These are phyloP conservation scores for Neolentinus lepideus DNA, from an alignment of 1,284 basidiomycete genomes.

Conservation along the genomic window DNA sequence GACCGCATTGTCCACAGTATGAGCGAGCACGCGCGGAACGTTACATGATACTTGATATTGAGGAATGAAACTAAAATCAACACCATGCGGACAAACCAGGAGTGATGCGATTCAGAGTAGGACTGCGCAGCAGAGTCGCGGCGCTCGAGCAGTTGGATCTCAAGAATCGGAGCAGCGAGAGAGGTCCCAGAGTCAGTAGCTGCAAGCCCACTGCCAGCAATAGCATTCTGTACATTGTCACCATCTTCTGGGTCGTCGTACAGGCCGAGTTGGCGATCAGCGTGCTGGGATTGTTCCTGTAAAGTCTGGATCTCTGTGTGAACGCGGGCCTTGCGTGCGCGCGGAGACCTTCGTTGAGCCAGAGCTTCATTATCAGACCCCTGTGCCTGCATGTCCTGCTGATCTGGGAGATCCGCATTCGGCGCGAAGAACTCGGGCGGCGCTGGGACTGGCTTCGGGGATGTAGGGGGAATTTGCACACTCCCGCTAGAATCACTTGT, in stretches of 20 bases:
- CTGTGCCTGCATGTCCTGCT: background rate
- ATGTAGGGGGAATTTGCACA: background rate
- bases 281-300: too few species aligned
- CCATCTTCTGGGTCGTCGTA: too few species aligned
- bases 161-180: too few species aligned
- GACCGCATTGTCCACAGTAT: constrained; percentile 11
- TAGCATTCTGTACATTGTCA: too few species aligned
- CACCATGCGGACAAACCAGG: constrained; percentile 11
- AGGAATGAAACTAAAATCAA: constrained; percentile 16
- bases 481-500: background rate
- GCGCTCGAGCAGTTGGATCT: too few species aligned
- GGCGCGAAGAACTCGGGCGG: too few species aligned
- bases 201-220: background rate
- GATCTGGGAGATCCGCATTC: background rate
- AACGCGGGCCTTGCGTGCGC: too few species aligned
- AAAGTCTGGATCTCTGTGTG: too few species aligned
- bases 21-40: constrained; percentile 15
- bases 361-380: background rate
- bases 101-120: constrained; percentile 1
- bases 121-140: background rate
- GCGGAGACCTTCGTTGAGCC: background rate
- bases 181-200: too few species aligned
- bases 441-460: background rate
- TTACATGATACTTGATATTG: constrained; percentile 17
- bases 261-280: background rate